Evolutionary conservation across 2,329 filamentous ascomycete genomes (phyloP), one percentile per base, ranked within the genome.

Genomic region (Taxawa tesnikishii): DNA sequence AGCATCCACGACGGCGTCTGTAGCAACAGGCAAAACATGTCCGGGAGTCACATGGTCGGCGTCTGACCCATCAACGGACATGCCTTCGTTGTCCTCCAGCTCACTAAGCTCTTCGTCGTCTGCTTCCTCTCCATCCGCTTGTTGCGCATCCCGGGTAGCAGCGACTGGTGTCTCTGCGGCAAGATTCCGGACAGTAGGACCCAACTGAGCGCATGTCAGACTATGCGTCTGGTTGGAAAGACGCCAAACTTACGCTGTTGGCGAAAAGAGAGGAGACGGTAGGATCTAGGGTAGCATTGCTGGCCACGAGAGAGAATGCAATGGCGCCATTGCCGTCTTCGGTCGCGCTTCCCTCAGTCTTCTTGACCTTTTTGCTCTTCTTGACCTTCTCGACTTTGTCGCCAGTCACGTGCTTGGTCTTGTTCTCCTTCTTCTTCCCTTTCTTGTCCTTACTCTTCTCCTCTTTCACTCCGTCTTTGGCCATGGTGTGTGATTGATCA

Each of bases 231-330:
- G n/a, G n/a, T n/a, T n/a, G n/a, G n/a, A n/a, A n/a, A 23, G n/a
- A n/a, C 18, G 15, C 12, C 17, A 31, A 30, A 15, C 29, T 10
- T 33, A 33, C 55, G 42, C 52, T 59, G 39, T 46, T 50, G 14
- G 63, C 56, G 47, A 68, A 68, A 29, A 68, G 50, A 32, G 60
- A 64, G n/a, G 59, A 57, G 18, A 68, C 42, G 23, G 45, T 46
- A 12, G 60, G 56, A 38, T 67, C 59, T 31, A 65, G 15, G 9
- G 32, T 16, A 13, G 29, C 29, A 15, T 26, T n/a, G 9, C 17
- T 17, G 8, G 23, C 17, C 4, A 23, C 27, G 34, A 27, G n/a
- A 10, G 27, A 27, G 11, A 23, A 23, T 23, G 8, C 19, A n/a
- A n/a, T 23, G 19, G 19, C 19, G 19, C 27, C 15, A 27, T 27